phyloP scores from a whole-genome alignment of 208 protist species.

The Tritrichomonas musculus region DNA sequence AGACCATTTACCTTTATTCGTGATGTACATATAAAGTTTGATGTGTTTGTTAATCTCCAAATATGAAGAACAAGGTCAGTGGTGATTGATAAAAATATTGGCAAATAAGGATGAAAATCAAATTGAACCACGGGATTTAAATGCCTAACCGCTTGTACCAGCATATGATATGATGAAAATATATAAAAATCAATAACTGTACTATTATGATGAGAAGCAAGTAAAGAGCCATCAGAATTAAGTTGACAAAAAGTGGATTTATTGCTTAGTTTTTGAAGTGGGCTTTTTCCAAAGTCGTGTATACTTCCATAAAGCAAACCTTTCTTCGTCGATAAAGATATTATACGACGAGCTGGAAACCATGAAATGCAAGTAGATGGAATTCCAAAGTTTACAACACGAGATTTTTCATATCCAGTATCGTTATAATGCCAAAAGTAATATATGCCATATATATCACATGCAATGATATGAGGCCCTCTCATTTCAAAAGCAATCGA shows the following conservation, averaged over 20 bases:
- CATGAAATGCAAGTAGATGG: neutral
- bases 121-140: neutral
- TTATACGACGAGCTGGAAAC: neutral
- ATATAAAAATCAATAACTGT: neutral
- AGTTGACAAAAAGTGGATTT: neutral
- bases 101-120: neutral
- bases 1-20: too few species aligned
- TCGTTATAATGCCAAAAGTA: conserved; percentile 24
- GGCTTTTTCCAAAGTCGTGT: neutral
- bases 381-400: neutral
- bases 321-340: neutral
- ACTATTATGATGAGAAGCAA: neutral
- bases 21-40: neutral
- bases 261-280: neutral
- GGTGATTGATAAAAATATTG: neutral
- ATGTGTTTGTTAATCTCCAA: neutral
- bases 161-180: neutral
- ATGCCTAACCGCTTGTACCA: neutral
- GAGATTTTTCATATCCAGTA: neutral
- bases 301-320: neutral
- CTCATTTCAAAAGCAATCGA: neutral
- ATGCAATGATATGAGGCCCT: conserved; percentile 1
- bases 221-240: neutral
- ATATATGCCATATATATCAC: neutral
- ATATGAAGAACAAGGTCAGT: neutral